Percentiles rank a stretch among this genome's conserved stretches.
These are phyloP conservation scores for Daldinia sp. DNA, from an alignment of 2,329 filamentous ascomycete species.

Conservation along the genomic window DNA sequence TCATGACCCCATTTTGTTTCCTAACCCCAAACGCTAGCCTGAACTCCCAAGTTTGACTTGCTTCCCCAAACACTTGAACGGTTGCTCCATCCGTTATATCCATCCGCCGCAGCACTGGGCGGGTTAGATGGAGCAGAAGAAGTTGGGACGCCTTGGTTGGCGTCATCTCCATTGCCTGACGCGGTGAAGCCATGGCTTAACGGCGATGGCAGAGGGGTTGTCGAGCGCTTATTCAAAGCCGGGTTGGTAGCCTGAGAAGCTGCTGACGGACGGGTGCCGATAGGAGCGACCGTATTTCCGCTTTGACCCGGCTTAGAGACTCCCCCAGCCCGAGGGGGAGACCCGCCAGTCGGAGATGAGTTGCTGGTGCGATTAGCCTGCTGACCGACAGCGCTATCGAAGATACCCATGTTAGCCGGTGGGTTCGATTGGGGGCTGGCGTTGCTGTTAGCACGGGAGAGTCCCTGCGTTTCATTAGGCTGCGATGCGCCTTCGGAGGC, in stretches of 20 bases:
- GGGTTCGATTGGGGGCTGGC: slow-evolving; percentile 82
- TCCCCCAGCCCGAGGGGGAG: slow-evolving; percentile 77
- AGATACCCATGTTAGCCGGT: slow-evolving; percentile 68
- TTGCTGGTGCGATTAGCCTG: slow-evolving; percentile 83
- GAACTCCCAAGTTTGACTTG: slow-evolving; percentile 83
- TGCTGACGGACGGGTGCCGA: slow-evolving; percentile 85
- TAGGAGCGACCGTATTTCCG: slow-evolving; percentile 82
- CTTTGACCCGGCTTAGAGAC: slow-evolving; percentile 67
- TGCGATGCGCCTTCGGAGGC: slow-evolving; percentile 61
- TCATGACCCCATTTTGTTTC: slow-evolving; percentile 28
- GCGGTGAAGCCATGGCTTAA: slow-evolving; percentile 78
- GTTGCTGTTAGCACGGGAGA: slow-evolving; percentile 84
- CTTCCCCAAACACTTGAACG: slow-evolving; percentile 88
- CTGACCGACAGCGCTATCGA: slow-evolving; percentile 70
- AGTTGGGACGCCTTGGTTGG: slow-evolving; percentile 48
- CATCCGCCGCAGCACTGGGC: slow-evolving; percentile 59
- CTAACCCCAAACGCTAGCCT: slow-evolving; percentile 95
- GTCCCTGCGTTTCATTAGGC: slow-evolving; percentile 60
- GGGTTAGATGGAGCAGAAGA: slow-evolving; percentile 71
- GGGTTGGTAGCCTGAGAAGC: slow-evolving; percentile 67
- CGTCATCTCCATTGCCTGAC: slow-evolving; percentile 63
- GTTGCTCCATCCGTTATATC: slow-evolving; percentile 78
- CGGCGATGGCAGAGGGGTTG: slow-evolving; percentile 91
- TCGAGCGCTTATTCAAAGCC: slow-evolving; percentile 81
- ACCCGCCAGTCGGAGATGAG: slow-evolving; percentile 83